Base-by-base conservation (phyloP, 1,139 yeast species). In the Suhomyces yuchorum region DNA sequence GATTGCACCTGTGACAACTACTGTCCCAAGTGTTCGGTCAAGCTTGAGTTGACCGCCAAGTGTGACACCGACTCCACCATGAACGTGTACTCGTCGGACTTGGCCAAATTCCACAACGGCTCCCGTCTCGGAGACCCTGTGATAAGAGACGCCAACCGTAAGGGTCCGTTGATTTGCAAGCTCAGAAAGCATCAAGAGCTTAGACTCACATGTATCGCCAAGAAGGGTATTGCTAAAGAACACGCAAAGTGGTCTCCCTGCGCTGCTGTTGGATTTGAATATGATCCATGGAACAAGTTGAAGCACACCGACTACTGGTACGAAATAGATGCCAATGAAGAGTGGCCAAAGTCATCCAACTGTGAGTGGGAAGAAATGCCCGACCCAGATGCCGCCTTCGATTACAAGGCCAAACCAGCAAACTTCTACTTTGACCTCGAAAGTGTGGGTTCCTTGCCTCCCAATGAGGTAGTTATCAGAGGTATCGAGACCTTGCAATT, bases 231-330 rank as follows among this genome's bases (percentile, higher is more conserved):
- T 52, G 92, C 98, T 39, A 93, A 95, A 67, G 99, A 93, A 66
- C 99, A 93, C 63, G 97, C 99, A 45, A 93, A 93, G 64, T 93
- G 99, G 99, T 86, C 96, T 6, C 97, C 99, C 1, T 88, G 96
- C 58, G 81, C 97, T 0, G 99, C 99, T n/a, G 80, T 95, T 48
- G 98, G 96, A 20, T 93, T 93, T 62, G 99, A 93, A 69, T 93
- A 93, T 63, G 99, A 93, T 64, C 99, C 99, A n/a, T 93, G 97
- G 96, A 93, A 93, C 69, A 95, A 93, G 70, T 78, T 95, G 58
- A 86, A 87, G 62, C 99, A 93, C 65, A 93, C 99, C 0, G 97
- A 91, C 59, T 88, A 81, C 63, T 93, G 99, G 99, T 90, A 86
- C 65, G 99, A 93, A 68, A 95, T 85, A 53, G 88, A 85, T 63